Conservation (phyloP, 2,329 filamentous ascomycete genomes). For the Sarocladium oryzae region DNA sequence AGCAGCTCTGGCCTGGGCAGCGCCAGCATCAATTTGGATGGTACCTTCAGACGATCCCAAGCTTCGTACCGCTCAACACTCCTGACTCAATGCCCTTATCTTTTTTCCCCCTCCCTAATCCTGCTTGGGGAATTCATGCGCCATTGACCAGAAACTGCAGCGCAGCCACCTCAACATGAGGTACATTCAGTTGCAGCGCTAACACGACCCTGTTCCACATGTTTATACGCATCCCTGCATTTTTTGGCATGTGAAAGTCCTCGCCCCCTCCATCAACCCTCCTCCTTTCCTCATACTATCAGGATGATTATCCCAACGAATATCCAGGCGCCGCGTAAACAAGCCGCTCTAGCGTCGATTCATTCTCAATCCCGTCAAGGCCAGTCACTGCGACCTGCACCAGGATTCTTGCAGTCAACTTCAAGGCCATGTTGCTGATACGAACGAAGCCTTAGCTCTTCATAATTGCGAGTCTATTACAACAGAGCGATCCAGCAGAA, state of each 20-base stretch:
- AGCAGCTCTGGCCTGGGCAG: not conserved
- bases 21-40: not conserved
- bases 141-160: no score
- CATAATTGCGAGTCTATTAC: slow-evolving; percentile 2
- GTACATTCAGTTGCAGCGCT: slow-evolving; percentile 2
- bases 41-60: no score
- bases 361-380: no score
- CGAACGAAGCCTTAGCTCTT: not conserved
- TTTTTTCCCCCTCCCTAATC: not conserved
- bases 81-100: not conserved
- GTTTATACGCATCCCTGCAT: slow-evolving; percentile 6
- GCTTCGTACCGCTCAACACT: no score
- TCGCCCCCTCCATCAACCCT: slow-evolving; percentile 3
- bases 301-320: no score
- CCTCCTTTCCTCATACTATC: not conserved
- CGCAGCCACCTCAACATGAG: slow-evolving; percentile 3
- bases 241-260: slow-evolving; percentile 15
- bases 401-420: no score
- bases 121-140: not conserved
- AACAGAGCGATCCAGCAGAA: no score
- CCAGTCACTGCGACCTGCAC: no score
- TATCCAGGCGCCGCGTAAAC: no score
- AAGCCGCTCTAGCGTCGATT: no score
- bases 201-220: slow-evolving; percentile 2
- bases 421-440: no score